phyloP scores from a whole-genome alignment of 1,139 yeast genomes.

The Pichia sp. region DNA sequence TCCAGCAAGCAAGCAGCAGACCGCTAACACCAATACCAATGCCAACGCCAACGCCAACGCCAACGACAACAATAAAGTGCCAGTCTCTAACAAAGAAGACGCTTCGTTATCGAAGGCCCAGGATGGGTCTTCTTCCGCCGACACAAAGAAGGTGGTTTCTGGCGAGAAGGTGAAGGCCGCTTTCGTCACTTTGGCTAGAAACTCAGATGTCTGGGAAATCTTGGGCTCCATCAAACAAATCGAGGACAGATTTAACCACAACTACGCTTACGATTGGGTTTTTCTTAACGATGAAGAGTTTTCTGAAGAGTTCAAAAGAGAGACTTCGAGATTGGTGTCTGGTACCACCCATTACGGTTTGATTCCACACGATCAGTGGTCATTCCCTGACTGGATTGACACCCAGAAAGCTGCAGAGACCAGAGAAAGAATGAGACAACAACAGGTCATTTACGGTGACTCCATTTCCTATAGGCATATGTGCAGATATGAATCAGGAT shows the following conservation, averaged over 20 bases:
- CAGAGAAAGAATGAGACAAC: constrained; percentile 47
- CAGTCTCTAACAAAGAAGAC: not conserved
- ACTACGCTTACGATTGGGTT: constrained; percentile 75
- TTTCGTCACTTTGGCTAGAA: constrained; percentile 56
- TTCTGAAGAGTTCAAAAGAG: constrained; percentile 41
- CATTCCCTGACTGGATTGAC: constrained; percentile 69
- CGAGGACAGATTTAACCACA: constrained; percentile 68
- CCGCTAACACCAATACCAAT: no score
- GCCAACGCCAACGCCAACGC: not conserved
- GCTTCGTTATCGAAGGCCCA: not conserved
- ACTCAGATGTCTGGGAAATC: constrained; percentile 46
- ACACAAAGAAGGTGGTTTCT: constrained; percentile 15
- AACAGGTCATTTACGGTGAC: constrained; percentile 50
- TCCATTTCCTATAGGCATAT: constrained; percentile 65
- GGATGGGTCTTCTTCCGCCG: constrained; percentile 5
- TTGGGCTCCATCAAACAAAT: constrained; percentile 49
- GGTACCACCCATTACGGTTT: constrained; percentile 50
- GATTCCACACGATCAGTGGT: constrained; percentile 47
- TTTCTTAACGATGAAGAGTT: constrained; percentile 56
- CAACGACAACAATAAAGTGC: not conserved
- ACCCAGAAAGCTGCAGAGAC: constrained; percentile 49
- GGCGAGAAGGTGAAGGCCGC: constrained; percentile 55
- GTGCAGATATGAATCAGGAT: constrained; percentile 92
- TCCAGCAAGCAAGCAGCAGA: constrained; percentile 2
- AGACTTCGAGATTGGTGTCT: constrained; percentile 38